phyloP scores from a whole-genome alignment of 2,329 filamentous ascomycete genomes.

The Neofusicoccum sp. region DNA sequence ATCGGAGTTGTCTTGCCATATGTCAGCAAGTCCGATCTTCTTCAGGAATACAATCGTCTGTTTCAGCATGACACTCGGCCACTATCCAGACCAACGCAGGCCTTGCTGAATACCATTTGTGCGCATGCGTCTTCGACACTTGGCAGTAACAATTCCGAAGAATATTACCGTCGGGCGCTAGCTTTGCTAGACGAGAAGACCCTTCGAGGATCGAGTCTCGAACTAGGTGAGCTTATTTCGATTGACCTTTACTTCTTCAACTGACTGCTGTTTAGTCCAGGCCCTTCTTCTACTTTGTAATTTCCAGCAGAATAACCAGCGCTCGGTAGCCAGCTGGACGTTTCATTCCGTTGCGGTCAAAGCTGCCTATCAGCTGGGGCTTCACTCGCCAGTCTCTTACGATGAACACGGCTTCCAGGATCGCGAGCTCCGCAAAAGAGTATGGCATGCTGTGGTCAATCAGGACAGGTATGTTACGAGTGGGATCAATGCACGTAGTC shows the following conservation, averaged over 20 bases:
- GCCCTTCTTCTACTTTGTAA: slow-evolving; percentile 35
- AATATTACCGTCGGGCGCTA: slow-evolving; percentile 33
- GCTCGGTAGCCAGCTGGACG: slow-evolving; percentile 37
- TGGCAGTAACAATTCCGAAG: slow-evolving; percentile 27
- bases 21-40: neutral
- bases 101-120: slow-evolving; percentile 2
- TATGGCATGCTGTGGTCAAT: neutral
- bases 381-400: slow-evolving; percentile 31
- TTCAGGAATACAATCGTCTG: neutral
- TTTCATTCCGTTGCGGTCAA: slow-evolving; percentile 37
- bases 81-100: neutral
- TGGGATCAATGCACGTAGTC: neutral
- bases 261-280: slow-evolving; percentile 29
- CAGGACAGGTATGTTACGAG: neutral
- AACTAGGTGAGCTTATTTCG: neutral
- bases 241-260: too few relatives aligned
- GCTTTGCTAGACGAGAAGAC: slow-evolving; percentile 31
- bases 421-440: neutral
- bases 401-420: neutral
- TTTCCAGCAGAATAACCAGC: slow-evolving; percentile 41
- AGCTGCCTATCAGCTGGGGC: slow-evolving; percentile 37
- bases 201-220: slow-evolving; percentile 24
- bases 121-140: slow-evolving; percentile 31
- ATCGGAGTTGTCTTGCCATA: neutral
- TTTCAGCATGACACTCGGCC: too few relatives aligned